A percentile compares a stretch with the other conserved stretches of the same genome.
These are phyloP conservation scores for Melanomma pulvis-pyrius DNA, from an alignment of 495 filamentous ascomycete genomes.

Conservation along the genomic window DNA sequence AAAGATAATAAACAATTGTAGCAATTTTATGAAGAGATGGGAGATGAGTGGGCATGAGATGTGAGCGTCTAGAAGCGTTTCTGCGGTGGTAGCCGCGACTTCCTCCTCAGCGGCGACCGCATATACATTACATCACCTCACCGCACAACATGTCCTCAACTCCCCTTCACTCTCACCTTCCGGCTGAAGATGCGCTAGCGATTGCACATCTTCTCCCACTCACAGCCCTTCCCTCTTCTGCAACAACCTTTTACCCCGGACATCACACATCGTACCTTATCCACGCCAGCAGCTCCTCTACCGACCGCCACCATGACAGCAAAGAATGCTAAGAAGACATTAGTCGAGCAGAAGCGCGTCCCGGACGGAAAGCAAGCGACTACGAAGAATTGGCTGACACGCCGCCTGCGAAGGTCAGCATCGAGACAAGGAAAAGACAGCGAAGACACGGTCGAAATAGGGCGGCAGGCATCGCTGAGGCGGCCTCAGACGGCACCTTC, in stretches of 20 bases:
- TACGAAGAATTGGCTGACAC: constrained; percentile 20
- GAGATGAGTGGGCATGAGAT: too few species aligned
- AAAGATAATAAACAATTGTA: too few species aligned
- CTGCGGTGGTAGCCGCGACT: too few species aligned
- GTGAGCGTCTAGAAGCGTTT: too few species aligned
- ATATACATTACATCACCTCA: not conserved
- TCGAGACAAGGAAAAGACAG: constrained; percentile 1
- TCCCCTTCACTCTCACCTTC: not conserved
- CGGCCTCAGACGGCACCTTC: constrained; percentile 26
- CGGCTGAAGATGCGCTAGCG: not conserved
- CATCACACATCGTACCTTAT: constrained; percentile 16
- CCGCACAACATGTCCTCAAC: not conserved
- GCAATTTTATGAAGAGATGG: too few species aligned
- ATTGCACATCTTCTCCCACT: not conserved
- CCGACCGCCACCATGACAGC: constrained; percentile 18
- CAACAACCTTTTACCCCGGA: not conserved
- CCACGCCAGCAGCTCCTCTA: constrained; percentile 6
- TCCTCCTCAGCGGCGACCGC: too few species aligned
- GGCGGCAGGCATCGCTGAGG: not conserved
- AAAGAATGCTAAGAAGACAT: constrained; percentile 15
- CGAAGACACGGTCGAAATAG: not conserved
- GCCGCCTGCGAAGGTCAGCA: constrained; percentile 9
- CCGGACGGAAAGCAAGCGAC: constrained; percentile 5
- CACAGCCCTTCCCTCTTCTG: not conserved
- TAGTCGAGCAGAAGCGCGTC: not conserved